A percentile compares a stretch with the other conserved stretches of the same genome.
Conservation (phyloP, 345 rosid genomes). For the Gossypium arboreum region DNA sequence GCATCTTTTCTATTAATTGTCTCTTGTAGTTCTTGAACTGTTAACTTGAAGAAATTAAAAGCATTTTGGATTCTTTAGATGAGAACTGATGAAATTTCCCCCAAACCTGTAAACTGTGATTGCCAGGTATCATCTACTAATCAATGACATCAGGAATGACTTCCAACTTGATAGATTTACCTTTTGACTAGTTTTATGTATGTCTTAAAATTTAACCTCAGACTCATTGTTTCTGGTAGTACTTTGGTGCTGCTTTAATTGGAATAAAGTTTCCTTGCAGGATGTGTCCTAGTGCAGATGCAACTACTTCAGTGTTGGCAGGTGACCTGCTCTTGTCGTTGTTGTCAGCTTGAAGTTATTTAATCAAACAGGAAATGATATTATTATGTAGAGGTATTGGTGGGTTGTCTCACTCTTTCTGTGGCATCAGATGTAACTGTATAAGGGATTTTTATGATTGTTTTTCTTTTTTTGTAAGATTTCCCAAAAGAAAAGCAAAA, state of each 20-base stretch:
- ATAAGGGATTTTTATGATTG: too few relatives aligned
- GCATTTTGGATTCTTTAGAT: not conserved
- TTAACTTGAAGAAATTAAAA: not conserved
- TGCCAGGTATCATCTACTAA: not conserved
- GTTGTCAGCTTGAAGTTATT: not conserved
- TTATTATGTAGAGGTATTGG: not conserved
- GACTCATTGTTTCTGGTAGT: not conserved
- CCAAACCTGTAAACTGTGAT: slow-evolving; percentile 6
- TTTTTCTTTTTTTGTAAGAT: not conserved
- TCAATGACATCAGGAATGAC: not conserved
- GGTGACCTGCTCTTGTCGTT: not conserved
- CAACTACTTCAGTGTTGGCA: not conserved
- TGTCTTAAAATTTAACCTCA: not conserved
- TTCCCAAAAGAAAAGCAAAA: not conserved
- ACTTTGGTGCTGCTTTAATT: not conserved
- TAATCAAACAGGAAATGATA: not conserved
- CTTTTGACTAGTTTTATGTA: not conserved
- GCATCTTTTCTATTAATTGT: not conserved
- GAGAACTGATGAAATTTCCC: not conserved
- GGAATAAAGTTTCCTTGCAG: not conserved
- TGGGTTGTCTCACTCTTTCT: not conserved
- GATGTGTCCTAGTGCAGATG: too few relatives aligned
- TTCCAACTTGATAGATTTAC: not conserved
- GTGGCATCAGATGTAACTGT: not conserved
- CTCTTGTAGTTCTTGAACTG: not conserved